Evolutionary conservation across 2,329 filamentous ascomycete genomes (phyloP), one percentile per base, ranked within the genome.

Genomic region (Microcyclospora tardicrescens): DNA sequence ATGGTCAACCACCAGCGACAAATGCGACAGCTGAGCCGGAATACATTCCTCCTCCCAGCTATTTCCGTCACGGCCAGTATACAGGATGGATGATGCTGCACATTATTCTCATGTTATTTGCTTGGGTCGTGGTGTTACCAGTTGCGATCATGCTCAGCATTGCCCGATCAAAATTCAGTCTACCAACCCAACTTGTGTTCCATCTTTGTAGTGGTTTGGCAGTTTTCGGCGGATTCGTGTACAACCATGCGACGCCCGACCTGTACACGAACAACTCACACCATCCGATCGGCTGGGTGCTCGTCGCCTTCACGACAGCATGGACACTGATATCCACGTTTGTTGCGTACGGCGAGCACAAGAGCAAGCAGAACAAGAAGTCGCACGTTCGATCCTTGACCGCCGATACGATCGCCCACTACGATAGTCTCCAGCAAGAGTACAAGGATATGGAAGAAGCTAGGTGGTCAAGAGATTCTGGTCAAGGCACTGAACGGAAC

Each of bases 211-310:
- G 68, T 43, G 51, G 50, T n/a, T 35, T 79, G 2, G 83, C 79
- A 13, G 49, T 87, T 16, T 53, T 84, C 11, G 57, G 82, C 16
- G 77, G 74, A 6, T 70, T 74, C 36, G 64, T 84, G 28, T 94
- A 94, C 66, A 85, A 91, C 57, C 69, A 73, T 41, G 77, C 73
- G 46, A 93, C 85, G 0, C 85, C 86, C 1, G 84, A 94, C 55
- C 65, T 95, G 15, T 95, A 94, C 57, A 77, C 78, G 27, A 79
- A 82, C 56, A 93, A 93, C 56, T 75, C 81, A n/a, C 87, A 95
- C 59, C 79, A 86, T 64, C 86, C 83, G 59, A 71, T 89, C 33
- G 86, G 86, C 39, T 96, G 89, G 89, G 68, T 84, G 32, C 71
- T 81, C 24, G 89, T 81, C 2, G 81, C 75, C 68, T 67, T 87